Conservation (phyloP, 441 rosid genomes). For the Adansonia madagascariensis region DNA sequence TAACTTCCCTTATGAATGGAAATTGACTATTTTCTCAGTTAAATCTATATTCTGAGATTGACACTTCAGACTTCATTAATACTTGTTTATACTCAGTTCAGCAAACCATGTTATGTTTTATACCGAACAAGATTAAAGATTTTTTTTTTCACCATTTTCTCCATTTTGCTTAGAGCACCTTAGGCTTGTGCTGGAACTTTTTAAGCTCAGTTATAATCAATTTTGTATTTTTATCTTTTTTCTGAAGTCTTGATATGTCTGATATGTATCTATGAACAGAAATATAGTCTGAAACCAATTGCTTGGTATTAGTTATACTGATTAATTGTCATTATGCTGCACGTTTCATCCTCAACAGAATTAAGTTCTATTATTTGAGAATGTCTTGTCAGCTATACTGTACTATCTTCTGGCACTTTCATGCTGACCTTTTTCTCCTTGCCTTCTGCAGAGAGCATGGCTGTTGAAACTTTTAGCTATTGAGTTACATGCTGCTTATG, state of each 20-base stretch:
- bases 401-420: constrained; percentile 13
- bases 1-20: background rate
- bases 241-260: background rate
- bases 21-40: background rate
- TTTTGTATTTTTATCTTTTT: background rate
- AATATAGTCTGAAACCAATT: constrained; percentile 12
- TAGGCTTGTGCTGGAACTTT: background rate
- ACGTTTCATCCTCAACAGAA: constrained; percentile 8
- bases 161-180: constrained; percentile 1
- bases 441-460: constrained; percentile 85
- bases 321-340: background rate
- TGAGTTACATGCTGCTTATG: constrained; percentile 82
- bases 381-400: background rate
- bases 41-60: background rate
- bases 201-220: background rate
- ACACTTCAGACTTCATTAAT: background rate
- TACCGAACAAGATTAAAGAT: background rate
- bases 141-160: background rate
- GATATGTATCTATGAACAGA: background rate
- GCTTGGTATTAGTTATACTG: background rate
- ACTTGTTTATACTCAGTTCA: background rate
- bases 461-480: constrained; percentile 86
- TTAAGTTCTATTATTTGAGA: constrained; percentile 11
- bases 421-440: constrained; percentile 26
- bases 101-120: constrained; percentile 4